Conservation (phyloP, 441 rosid genomes). For the Cnidoscolus chayamansa region DNA sequence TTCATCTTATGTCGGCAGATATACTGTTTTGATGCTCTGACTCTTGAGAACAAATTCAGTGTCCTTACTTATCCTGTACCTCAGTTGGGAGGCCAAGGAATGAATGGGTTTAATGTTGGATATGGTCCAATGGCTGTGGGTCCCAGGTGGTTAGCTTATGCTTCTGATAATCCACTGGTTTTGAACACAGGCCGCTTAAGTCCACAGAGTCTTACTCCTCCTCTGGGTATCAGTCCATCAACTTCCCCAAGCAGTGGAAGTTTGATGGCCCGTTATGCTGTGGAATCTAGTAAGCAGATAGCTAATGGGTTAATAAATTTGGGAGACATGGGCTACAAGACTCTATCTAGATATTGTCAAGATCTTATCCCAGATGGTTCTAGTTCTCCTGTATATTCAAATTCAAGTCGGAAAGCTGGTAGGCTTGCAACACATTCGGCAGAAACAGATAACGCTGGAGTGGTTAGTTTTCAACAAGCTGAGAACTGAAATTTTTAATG, state of each 20-base stretch:
- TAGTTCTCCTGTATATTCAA: conserved; percentile 68
- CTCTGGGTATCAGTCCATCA: conserved; percentile 93
- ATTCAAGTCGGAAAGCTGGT: conserved; percentile 74
- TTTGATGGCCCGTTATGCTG: conserved; percentile 87
- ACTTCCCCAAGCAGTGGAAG: conserved; percentile 82
- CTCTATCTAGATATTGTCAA: conserved; percentile 78
- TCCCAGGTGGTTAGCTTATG: conserved; percentile 96
- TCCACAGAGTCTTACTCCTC: conserved; percentile 90
- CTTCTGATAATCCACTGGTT: conserved; percentile 71
- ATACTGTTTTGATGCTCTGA: conserved; percentile 86
- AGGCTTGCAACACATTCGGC: conserved; percentile 49
- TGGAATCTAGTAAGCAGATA: conserved; percentile 92
- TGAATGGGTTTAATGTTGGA: conserved; percentile 66
- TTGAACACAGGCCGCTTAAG: conserved; percentile 79
- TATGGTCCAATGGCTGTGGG: conserved; percentile 98
- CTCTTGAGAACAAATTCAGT: conserved; percentile 87
- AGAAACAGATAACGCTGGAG: conserved; percentile 82
- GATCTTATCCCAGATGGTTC: conserved; percentile 82
- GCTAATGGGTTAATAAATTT: conserved; percentile 77
- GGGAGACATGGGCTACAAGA: conserved; percentile 91
- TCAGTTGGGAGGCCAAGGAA: conserved; percentile 76
- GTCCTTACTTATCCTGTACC: conserved; percentile 93
- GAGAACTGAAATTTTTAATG: conserved; percentile 21
- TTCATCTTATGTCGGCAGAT: conserved; percentile 53
- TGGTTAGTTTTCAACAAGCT: conserved; percentile 54